Evolutionary conservation across 2,329 filamentous ascomycete genomes (phyloP).

Genomic region (Trichoderma sp.): DNA sequence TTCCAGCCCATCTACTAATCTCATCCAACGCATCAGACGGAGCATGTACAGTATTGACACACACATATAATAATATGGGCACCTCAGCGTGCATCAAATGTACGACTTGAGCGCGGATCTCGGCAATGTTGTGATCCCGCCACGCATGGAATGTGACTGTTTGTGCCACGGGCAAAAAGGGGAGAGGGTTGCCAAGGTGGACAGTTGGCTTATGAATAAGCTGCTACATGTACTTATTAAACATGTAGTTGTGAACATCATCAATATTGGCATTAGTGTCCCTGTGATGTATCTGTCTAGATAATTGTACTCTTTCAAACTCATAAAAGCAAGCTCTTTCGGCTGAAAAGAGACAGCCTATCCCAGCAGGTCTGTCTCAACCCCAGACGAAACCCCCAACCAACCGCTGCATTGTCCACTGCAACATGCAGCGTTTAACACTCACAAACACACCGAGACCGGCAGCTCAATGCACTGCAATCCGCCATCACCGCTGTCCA

Average conservation of each 20-base stretch:
- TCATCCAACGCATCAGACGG: background rate
- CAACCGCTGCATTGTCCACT: background rate
- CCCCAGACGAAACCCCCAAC: background rate
- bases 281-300: too few relatives aligned
- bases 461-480: slow-evolving; percentile 9
- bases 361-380: background rate
- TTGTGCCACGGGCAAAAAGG: background rate
- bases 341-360: background rate
- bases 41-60: too few relatives aligned
- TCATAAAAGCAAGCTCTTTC: background rate
- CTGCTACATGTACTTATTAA: too few relatives aligned
- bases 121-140: slow-evolving; percentile 5
- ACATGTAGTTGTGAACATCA: too few relatives aligned
- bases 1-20: background rate
- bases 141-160: background rate
- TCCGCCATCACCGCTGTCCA: background rate
- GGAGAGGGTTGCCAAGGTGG: background rate
- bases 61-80: background rate
- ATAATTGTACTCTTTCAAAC: background rate
- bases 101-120: slow-evolving; percentile 3
- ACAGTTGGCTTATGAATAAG: background rate
- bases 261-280: too few relatives aligned
- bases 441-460: slow-evolving; percentile 11
- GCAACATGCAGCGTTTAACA: background rate
- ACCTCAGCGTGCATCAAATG: background rate